Percentiles rank a stretch among this genome's conserved stretches.
Evolutionary conservation across 1,284 basidiomycete genomes (phyloP).

Genomic region (Malassezia nana): DNA sequence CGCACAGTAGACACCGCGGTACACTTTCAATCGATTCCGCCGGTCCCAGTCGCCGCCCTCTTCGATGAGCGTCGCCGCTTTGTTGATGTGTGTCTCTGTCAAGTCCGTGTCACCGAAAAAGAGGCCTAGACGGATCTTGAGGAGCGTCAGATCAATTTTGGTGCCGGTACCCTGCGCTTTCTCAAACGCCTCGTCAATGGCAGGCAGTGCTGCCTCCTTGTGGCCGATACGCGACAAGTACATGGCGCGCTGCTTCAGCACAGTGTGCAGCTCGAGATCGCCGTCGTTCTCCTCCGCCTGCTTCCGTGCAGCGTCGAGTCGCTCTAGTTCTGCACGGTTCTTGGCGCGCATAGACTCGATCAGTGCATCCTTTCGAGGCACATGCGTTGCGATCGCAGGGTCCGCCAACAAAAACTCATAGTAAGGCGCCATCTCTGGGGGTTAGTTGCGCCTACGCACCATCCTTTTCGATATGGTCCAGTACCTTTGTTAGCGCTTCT

Average conservation of each 20-base stretch:
- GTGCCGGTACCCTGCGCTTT: conserved; percentile 89
- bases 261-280: conserved; percentile 84
- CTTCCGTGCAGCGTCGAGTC: conserved; percentile 66
- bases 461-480: conserved; percentile 73
- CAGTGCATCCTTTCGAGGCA: conserved; percentile 55
- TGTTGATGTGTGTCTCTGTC: conserved; percentile 63
- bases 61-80: conserved; percentile 78
- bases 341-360: conserved; percentile 63
- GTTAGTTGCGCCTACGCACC: conserved; percentile 51
- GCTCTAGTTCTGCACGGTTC: conserved; percentile 66
- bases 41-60: conserved; percentile 97
- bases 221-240: conserved; percentile 84
- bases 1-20: conserved; percentile 73
- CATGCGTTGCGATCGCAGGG: conserved; percentile 42
- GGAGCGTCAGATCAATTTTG: conserved; percentile 81
- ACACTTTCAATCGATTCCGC: conserved; percentile 89
- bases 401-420: conserved; percentile 33
- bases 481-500: conserved; percentile 54
- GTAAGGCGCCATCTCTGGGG: conserved; percentile 44
- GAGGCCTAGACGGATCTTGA: conserved; percentile 78
- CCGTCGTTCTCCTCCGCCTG: conserved; percentile 85
- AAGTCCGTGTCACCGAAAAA: conserved; percentile 76
- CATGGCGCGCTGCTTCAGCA: conserved; percentile 70
- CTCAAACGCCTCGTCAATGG: conserved; percentile 73
- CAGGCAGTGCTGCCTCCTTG: conserved; percentile 61